Evolutionary conservation across 2,329 filamentous ascomycete genomes (phyloP), one percentile per base, ranked within the genome.

Genomic region (Gnomoniopsis sp.): DNA sequence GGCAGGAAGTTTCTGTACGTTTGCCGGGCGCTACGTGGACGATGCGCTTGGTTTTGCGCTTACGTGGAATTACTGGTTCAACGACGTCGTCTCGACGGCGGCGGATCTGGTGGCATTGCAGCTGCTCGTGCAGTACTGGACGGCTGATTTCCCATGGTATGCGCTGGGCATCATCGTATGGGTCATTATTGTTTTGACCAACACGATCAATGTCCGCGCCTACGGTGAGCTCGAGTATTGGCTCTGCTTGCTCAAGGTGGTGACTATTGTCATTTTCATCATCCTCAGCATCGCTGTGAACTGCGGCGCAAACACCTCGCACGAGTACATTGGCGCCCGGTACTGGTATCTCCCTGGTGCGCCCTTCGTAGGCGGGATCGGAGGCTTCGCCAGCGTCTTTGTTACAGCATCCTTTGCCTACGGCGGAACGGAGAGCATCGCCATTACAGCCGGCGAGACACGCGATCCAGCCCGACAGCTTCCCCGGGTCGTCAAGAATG

Each of bases 401-500:
- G 81, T 85, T 14, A 84, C 81, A 0, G 82, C 82, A n/a, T 78
- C 75, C 57, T 88, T 88, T 68, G 83, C 85, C 26, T 87, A 78
- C 59, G 80, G 81, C 36, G 86, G 85, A 54, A 87, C 84, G 2
- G 85, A 88, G 69, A 83, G 80, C 36, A 86, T 88, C 51, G 85
- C 84, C 53, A 85, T 88, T 58, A 87, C 86, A 0, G 85, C 85
- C 1, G 85, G 85, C 47, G 86, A 88, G 69, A 88, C 86, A 2
- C 83, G 81, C 64, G 78, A 88, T 63, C 86, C 86, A 0, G 77
- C 81, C 19, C 79, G 78, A 62, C 87, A 79, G 57, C 72, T 88
- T 36, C 86, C 86, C 1, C 78, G 79, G 3, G 86, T 87, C 2
- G 82, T 88, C 49, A 83, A 83, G 64, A 87, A 88, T 57, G 84